Conservation (phyloP, 805 yeast species). For the Starmera dryadoides region DNA sequence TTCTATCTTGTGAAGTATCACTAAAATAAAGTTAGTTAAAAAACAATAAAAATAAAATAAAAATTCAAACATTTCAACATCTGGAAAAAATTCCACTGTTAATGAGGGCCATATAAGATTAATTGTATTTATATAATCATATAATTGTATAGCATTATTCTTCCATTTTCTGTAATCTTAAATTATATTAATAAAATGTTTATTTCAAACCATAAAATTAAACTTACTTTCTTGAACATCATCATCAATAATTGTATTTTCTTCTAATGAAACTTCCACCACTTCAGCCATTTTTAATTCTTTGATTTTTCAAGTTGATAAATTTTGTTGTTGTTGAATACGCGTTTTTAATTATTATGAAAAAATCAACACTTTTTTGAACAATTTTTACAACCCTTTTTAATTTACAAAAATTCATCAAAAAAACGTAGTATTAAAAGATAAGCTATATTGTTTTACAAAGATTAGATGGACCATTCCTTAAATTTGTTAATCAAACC, state of each 20-base stretch:
- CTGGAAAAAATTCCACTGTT: slow-evolving; percentile 63
- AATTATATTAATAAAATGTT: not conserved
- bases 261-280: not conserved
- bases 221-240: slow-evolving; percentile 5
- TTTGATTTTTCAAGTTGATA: not conserved
- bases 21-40: no score
- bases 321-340: not conserved
- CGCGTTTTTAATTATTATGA: no score
- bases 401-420: no score
- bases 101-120: slow-evolving; percentile 67
- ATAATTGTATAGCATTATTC: slow-evolving; percentile 69
- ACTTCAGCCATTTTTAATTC: not conserved
- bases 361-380: no score
- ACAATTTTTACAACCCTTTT: no score
- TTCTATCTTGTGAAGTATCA: slow-evolving; percentile 12
- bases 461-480: slow-evolving; percentile 47
- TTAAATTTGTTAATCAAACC: slow-evolving; percentile 94
- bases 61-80: slow-evolving; percentile 17
- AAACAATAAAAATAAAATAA: no score
- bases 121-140: slow-evolving; percentile 64
- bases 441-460: no score
- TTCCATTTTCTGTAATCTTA: slow-evolving; percentile 52
- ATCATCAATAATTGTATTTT: slow-evolving; percentile 3
- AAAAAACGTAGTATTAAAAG: no score
- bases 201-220: not conserved